These are phyloP conservation scores for Lasiosphaeris hirsuta DNA, from an alignment of 495 filamentous ascomycete species.

Conservation along the genomic window DNA sequence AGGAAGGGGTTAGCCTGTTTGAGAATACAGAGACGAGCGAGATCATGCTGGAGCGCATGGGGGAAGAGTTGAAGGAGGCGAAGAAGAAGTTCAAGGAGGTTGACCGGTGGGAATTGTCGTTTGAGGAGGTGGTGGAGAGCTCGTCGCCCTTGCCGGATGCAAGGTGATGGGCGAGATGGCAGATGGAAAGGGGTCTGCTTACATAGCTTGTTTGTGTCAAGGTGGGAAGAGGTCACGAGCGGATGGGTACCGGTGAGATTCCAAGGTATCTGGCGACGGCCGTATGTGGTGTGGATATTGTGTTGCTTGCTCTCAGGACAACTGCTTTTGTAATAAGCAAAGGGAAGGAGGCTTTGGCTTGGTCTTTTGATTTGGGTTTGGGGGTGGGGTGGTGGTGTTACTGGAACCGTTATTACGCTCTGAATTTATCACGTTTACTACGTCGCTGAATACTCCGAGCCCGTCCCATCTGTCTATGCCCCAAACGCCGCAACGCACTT, in stretches of 20 bases:
- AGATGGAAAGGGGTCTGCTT: background rate
- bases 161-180: constrained; percentile 19
- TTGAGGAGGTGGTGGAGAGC: constrained; percentile 41
- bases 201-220: no score
- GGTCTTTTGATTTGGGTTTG: background rate
- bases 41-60: constrained; percentile 30
- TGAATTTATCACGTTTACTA: background rate
- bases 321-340: no score
- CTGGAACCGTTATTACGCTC: background rate
- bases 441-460: background rate
- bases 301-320: no score
- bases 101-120: constrained; percentile 48
- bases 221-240: no score
- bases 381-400: background rate
- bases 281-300: background rate
- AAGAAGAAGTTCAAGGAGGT: constrained; percentile 51
- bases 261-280: background rate
- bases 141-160: constrained; percentile 34
- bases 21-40: constrained; percentile 25
- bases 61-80: constrained; percentile 44
- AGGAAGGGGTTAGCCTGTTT: constrained; percentile 5
- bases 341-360: no score
- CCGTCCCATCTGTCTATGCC: constrained; percentile 1
- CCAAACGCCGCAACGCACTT: background rate
- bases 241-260: background rate